phyloP scores from a whole-genome alignment of 805 yeast genomes.

The Limtongia smithiae region DNA sequence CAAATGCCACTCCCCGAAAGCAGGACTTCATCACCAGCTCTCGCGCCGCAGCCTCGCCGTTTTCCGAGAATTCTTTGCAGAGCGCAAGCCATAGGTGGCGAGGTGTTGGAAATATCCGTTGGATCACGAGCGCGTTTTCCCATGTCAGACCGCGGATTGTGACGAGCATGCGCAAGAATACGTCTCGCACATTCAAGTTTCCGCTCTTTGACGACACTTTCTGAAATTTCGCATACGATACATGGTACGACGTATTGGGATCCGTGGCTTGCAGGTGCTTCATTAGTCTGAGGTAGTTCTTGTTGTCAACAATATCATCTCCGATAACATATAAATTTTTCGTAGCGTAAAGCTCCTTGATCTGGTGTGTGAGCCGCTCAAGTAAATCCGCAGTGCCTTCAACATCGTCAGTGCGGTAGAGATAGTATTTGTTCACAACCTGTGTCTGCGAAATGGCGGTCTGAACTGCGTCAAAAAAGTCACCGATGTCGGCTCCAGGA shows the following conservation, averaged over 20 bases:
- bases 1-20: constrained; percentile 33
- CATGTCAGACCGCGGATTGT: constrained; percentile 74
- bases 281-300: constrained; percentile 14
- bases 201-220: constrained; percentile 65
- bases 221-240: constrained; percentile 54
- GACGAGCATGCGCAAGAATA: constrained; percentile 73
- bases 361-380: constrained; percentile 46
- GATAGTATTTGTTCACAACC: constrained; percentile 60
- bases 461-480: constrained; percentile 54
- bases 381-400: constrained; percentile 71
- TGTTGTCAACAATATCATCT: constrained; percentile 30
- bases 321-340: constrained; percentile 43
- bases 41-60: constrained; percentile 36
- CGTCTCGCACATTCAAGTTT: constrained; percentile 67
- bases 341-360: constrained; percentile 42
- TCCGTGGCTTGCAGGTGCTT: constrained; percentile 12
- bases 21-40: constrained; percentile 13
- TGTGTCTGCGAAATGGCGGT: constrained; percentile 73
- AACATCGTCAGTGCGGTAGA: constrained; percentile 63
- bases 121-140: constrained; percentile 81
- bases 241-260: constrained; percentile 39
- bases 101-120: constrained; percentile 69
- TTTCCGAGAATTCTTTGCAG: constrained; percentile 24
- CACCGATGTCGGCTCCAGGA: constrained; percentile 41
- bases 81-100: constrained; percentile 51